phyloP scores from a whole-genome alignment of 129 eudicot species.

The Flaveria bidentis region DNA sequence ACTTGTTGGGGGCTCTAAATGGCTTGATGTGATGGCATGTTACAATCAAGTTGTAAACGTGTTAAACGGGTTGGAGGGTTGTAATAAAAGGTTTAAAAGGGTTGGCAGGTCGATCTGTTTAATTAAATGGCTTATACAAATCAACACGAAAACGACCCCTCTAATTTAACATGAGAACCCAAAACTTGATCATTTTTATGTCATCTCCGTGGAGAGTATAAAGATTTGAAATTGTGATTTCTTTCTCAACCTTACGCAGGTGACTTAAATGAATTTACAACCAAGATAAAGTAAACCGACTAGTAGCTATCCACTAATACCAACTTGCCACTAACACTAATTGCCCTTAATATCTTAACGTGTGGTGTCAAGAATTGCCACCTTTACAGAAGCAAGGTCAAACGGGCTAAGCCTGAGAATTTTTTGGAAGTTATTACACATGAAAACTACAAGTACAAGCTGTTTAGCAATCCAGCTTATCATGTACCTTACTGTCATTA shows the following conservation, averaged over 20 bases:
- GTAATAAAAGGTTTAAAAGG: background rate
- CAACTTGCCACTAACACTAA: no score
- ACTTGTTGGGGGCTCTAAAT: background rate
- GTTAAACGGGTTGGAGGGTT: background rate
- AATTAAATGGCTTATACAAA: no score
- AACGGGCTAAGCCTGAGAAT: background rate
- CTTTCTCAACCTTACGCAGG: no score
- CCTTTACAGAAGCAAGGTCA: background rate
- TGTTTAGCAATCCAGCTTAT: background rate
- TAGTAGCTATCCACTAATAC: no score
- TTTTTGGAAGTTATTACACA: background rate
- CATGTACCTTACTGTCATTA: slow-evolving; percentile 52
- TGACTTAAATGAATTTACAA: no score
- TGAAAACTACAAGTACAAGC: background rate
- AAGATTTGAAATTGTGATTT: no score
- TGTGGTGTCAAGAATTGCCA: background rate
- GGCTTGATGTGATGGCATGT: no score
- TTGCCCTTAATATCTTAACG: no score
- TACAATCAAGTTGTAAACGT: background rate
- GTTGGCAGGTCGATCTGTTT: background rate
- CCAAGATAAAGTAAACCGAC: no score
- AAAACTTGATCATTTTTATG: background rate
- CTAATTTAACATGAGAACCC: background rate
- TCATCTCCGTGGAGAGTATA: background rate
- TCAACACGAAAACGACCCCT: background rate